Conservation (phyloP, 2,329 filamentous ascomycete genomes). For the Fusarium avenaceum region DNA sequence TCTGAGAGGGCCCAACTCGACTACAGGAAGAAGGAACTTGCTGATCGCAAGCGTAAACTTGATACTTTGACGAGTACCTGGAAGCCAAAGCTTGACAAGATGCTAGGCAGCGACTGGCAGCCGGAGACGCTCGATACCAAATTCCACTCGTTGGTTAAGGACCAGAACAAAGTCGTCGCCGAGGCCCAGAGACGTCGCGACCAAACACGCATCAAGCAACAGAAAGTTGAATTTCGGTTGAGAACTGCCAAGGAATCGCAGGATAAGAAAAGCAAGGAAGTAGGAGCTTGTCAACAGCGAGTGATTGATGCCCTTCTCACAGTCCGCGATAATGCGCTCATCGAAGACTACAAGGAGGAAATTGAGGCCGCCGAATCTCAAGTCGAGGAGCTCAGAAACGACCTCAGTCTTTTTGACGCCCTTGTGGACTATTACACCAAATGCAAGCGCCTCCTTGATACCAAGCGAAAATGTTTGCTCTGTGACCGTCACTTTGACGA, state of each 20-base stretch:
- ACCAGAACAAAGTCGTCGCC: constrained; percentile 69
- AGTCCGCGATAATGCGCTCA: constrained; percentile 59
- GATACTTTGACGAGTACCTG: constrained; percentile 84
- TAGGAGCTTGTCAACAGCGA: constrained; percentile 70
- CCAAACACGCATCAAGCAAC: constrained; percentile 76
- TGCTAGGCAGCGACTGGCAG: constrained; percentile 77
- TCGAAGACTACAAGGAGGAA: constrained; percentile 68
- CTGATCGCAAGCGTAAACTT: constrained; percentile 79
- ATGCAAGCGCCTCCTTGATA: constrained; percentile 74
- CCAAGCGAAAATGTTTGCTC: constrained; percentile 80
- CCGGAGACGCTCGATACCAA: constrained; percentile 76
- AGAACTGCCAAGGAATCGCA: constrained; percentile 74
- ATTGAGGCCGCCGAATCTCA: constrained; percentile 68
- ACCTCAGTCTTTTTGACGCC: constrained; percentile 77
- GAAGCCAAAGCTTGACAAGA: constrained; percentile 74
- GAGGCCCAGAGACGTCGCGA: constrained; percentile 80
- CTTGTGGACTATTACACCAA: constrained; percentile 79
- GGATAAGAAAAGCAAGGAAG: constrained; percentile 73
- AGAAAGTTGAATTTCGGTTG: constrained; percentile 81
- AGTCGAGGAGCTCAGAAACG: constrained; percentile 71
- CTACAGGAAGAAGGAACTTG: constrained; percentile 82
- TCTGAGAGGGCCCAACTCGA: constrained; percentile 88
- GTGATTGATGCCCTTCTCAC: constrained; percentile 64
- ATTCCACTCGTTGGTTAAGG: constrained; percentile 74
- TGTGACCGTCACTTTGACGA: constrained; percentile 79